Base-by-base conservation (phyloP, 805 yeast species). In the Tetrapisispora arboricola region DNA sequence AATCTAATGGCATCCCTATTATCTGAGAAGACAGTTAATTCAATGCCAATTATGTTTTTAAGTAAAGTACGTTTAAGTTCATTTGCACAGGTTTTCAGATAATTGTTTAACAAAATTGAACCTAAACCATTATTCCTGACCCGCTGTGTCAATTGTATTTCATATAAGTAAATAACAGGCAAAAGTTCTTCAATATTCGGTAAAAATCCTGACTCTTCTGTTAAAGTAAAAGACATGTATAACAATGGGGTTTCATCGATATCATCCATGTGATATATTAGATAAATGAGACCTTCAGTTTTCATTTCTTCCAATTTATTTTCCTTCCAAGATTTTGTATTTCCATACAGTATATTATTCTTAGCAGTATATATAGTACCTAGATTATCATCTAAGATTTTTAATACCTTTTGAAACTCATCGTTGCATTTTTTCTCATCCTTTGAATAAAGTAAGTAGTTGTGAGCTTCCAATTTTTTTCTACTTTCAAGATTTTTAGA, bases 281-380 rank as follows among this genome's bases (percentile, higher is more conserved):
- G 51, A 44, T 60, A 57, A 4, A 57, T 46, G 11, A 60, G 45
- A 3, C 52, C 55, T 5, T 40, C 35, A 13, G 53, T 46, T 15
- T 40, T 40, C 64, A 60, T 60, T 35, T 60, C 64, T 3, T 43
- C 43, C 35, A 48, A 30, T 40, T 60, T 60, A 44, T 52, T 49
- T 4, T 22, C 40, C 24, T 48, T 44, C 64, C 64, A 60, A 2
- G 47, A 32, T 13, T 36, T 22, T 19, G 39, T 24, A 36, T 51
- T 54, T 16, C 47, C 49, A 46, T 57, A 55, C 11, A 56, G 43
- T 12, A 30, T 39, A 13, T 41, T 29, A 19, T 49, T 45, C 18
- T 44, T 45, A 13, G 36, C 39, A n/a, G 31, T 24, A 41, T 57
- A 57, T 16, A 45, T 46, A 13, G 36, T 19, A 32, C 62, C 62